Evolutionary conservation across 768 basidiomycete species (phyloP).

Genomic region (Auriscalpium vulgare): DNA sequence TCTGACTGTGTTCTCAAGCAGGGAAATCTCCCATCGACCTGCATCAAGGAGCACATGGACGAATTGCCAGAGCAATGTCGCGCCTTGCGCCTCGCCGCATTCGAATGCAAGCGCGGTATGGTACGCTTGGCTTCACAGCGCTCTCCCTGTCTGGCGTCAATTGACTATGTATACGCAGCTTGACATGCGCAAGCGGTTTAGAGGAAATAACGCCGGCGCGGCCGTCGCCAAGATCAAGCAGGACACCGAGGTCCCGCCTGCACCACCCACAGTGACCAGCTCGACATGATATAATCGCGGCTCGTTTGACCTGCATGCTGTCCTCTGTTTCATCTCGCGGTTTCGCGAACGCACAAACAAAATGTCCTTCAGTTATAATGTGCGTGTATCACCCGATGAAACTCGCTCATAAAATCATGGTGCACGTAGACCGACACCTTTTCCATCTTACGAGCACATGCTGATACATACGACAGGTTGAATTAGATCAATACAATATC

Average conservation of each 20-base stretch:
- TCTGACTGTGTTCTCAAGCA: conserved; percentile 85
- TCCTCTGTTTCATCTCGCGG: no score
- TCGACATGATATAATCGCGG: no score
- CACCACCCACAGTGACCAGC: not conserved
- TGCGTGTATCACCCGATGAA: no score
- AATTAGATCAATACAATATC: no score
- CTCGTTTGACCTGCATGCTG: no score
- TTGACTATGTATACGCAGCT: conserved; percentile 33
- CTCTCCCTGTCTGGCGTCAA: not conserved
- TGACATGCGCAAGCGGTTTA: conserved; percentile 79
- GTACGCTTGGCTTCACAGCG: conserved; percentile 33
- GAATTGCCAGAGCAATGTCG: conserved; percentile 80
- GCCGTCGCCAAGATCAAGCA: conserved; percentile 11
- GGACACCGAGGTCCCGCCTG: not conserved
- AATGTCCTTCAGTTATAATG: no score
- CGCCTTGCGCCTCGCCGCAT: conserved; percentile 70
- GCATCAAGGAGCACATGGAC: conserved; percentile 63
- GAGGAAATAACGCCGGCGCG: conserved; percentile 61
- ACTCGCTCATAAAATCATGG: no score
- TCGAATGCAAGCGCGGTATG: conserved; percentile 89
- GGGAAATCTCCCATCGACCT: conserved; percentile 74
- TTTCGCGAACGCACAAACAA: no score
- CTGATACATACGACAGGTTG: no score
- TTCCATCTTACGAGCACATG: no score
- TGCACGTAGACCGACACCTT: no score